These are phyloP conservation scores for Starmerella roubikii DNA, from an alignment of 805 yeast species.

Conservation along the genomic window DNA sequence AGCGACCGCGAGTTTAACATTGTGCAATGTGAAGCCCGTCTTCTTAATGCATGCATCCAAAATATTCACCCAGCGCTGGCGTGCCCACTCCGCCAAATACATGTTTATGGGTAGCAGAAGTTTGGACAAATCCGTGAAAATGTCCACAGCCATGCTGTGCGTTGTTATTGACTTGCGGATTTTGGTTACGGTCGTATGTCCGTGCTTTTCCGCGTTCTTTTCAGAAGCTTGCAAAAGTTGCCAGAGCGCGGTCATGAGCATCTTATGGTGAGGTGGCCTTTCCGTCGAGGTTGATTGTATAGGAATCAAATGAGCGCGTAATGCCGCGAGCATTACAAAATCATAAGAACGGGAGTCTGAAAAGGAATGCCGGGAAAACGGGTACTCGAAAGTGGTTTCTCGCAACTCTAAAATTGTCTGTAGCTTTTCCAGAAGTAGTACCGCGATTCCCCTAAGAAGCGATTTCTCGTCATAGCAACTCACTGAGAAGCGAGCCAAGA, in stretches of 20 bases:
- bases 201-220: no score
- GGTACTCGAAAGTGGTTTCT: neutral
- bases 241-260: no score
- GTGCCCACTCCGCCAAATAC: no score
- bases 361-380: neutral
- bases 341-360: neutral
- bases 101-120: no score
- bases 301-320: neutral
- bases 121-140: conserved; percentile 10
- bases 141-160: conserved; percentile 11
- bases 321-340: neutral
- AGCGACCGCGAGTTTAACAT: neutral
- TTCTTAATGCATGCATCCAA: neutral
- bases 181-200: no score
- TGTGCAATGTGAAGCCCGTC: neutral
- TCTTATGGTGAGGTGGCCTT: no score
- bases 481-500: neutral
- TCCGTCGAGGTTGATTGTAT: neutral
- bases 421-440: no score
- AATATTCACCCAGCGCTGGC: neutral
- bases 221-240: no score
- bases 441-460: no score
- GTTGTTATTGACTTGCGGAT: conserved; percentile 3
- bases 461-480: neutral
- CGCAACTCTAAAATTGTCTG: neutral